phyloP scores from a whole-genome alignment of 495 filamentous ascomycete species.

The Astrothelium subdiscretum region DNA sequence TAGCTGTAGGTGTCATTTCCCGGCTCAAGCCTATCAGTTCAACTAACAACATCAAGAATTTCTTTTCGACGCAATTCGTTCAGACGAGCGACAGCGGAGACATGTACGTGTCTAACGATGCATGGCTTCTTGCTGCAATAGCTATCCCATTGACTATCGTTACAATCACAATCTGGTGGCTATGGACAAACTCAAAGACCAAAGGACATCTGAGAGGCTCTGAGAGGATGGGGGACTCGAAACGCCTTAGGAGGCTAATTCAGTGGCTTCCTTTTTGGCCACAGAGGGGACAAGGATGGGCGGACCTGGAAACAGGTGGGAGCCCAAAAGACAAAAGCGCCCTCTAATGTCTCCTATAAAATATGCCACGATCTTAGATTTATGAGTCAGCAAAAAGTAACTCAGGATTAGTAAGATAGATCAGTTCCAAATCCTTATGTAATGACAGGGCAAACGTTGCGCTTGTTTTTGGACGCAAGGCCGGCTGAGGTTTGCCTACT shows the following conservation, averaged over 20 bases:
- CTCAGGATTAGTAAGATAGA: no score
- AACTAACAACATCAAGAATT: conserved; percentile 19
- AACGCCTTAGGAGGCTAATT: no score
- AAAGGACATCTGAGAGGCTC: background rate
- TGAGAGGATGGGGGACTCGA: background rate
- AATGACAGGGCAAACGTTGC: no score
- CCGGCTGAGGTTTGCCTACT: no score
- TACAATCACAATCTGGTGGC: conserved; percentile 24
- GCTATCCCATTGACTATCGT: conserved; percentile 24
- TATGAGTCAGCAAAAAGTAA: no score
- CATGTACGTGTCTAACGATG: conserved; percentile 10
- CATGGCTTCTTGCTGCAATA: conserved; percentile 24
- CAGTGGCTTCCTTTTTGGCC: background rate
- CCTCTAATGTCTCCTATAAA: no score
- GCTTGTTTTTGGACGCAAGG: no score
- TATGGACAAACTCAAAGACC: conserved; percentile 13
- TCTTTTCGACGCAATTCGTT: conserved; percentile 31
- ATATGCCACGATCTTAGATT: no score
- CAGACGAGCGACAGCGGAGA: conserved; percentile 8
- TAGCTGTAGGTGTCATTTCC: conserved; percentile 22
- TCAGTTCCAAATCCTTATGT: no score
- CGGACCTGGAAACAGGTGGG: background rate
- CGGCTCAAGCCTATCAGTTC: background rate
- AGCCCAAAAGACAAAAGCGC: no score
- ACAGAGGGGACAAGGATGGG: background rate